Percentiles rank a stretch among this genome's conserved stretches.
phyloP scores from a whole-genome alignment of 345 rosid species.

The Salix dunnii region DNA sequence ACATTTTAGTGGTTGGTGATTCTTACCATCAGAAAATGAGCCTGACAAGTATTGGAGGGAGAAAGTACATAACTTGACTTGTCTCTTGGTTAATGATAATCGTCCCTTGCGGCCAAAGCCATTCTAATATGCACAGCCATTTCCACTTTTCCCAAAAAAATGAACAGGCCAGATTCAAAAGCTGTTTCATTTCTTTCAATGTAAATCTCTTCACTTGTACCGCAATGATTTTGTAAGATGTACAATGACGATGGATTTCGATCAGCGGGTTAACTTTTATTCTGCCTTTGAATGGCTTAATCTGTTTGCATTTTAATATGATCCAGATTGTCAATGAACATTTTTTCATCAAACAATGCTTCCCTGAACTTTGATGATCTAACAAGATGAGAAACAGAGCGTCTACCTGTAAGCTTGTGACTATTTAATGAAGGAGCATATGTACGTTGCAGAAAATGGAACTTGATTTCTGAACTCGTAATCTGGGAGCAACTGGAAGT shows the following conservation, averaged over 20 bases:
- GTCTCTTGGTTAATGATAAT: neutral
- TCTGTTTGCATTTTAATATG: neutral
- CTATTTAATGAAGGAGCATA: no score
- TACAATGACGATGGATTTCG: neutral
- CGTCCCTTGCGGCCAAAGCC: neutral
- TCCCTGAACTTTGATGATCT: neutral
- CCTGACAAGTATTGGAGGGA: neutral
- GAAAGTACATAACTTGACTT: neutral
- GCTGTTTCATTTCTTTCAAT: neutral
- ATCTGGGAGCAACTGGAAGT: neutral
- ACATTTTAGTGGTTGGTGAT: neutral
- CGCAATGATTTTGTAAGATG: neutral
- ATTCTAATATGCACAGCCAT: neutral
- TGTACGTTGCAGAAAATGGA: no score
- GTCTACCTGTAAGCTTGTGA: neutral
- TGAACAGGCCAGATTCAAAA: neutral
- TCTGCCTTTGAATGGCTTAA: neutral
- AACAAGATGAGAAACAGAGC: neutral
- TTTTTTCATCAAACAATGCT: no score
- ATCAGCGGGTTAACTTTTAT: neutral
- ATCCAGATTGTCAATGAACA: neutral
- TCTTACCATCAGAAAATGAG: neutral
- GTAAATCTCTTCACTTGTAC: neutral
- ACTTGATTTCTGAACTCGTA: neutral
- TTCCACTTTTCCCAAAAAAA: neutral